Percentiles rank a stretch among this genome's conserved stretches.
These are phyloP conservation scores for Exophiala sp. DNA, from an alignment of 2,329 filamentous ascomycete genomes.

Conservation along the genomic window DNA sequence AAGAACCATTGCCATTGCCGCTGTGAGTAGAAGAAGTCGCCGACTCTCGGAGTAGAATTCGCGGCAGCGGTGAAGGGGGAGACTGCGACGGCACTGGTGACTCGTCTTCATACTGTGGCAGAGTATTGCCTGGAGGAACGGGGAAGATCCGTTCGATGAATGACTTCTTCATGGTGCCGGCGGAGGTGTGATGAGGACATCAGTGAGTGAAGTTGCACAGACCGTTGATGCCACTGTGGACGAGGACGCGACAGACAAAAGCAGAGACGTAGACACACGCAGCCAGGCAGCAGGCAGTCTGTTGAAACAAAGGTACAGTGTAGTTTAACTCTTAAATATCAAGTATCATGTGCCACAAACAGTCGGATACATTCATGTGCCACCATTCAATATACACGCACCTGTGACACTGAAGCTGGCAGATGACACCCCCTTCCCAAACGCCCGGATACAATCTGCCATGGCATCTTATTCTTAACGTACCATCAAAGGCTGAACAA, in stretches of 20 bases:
- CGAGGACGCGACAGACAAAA: not conserved
- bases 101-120: constrained; percentile 21
- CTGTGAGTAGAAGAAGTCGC: constrained; percentile 1
- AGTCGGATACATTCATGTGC: not conserved
- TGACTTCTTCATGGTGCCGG: constrained; percentile 25
- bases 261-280: too few species aligned
- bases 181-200: not conserved
- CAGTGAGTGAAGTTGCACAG: not conserved
- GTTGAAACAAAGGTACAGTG: not conserved
- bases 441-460: too few species aligned
- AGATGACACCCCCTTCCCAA: too few species aligned
- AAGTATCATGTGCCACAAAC: not conserved
- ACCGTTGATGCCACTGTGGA: not conserved
- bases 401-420: too few species aligned
- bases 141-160: constrained; percentile 29
- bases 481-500: too few species aligned
- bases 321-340: too few species aligned
- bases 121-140: constrained; percentile 9
- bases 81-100: constrained; percentile 1
- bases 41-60: constrained; percentile 18
- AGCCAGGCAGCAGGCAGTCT: too few species aligned
- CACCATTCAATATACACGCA: too few species aligned
- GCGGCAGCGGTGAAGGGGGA: constrained; percentile 9
- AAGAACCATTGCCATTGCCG: not conserved
- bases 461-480: too few species aligned